These are phyloP conservation scores for Metarhizium guizhouense DNA, from an alignment of 2,329 filamentous ascomycete genomes.

Conservation along the genomic window DNA sequence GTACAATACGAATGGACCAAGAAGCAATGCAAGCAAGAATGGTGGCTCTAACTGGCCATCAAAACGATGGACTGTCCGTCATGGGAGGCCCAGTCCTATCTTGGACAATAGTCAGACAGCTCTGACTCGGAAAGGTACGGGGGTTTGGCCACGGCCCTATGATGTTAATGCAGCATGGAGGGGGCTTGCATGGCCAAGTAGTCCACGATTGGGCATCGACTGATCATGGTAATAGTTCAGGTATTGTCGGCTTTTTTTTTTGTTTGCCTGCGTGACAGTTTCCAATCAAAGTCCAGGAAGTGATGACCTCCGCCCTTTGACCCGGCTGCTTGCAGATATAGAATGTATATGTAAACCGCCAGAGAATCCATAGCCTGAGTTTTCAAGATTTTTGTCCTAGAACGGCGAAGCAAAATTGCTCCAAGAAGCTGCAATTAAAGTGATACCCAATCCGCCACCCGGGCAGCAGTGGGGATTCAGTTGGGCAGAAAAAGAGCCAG, in stretches of 20 bases:
- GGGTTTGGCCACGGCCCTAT: not conserved
- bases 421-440: not conserved
- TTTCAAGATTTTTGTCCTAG: not conserved
- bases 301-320: not conserved
- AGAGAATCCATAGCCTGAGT: too few relatives aligned
- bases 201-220: constrained; percentile 1
- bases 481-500: constrained; percentile 1
- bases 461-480: not conserved
- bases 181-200: constrained; percentile 1
- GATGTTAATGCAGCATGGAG: not conserved
- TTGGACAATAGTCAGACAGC: not conserved
- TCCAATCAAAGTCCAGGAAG: not conserved
- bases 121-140: constrained; percentile 1
- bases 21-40: not conserved
- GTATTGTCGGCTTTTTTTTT: not conserved
- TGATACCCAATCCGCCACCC: constrained; percentile 8
- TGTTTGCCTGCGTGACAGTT: not conserved
- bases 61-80: not conserved
- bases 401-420: not conserved
- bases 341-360: not conserved
- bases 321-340: not conserved
- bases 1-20: too few relatives aligned
- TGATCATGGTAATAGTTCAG: not conserved
- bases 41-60: not conserved
- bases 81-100: not conserved